phyloP scores from a whole-genome alignment of 2,329 filamentous ascomycete species.

The Fusarium incarnatum region DNA sequence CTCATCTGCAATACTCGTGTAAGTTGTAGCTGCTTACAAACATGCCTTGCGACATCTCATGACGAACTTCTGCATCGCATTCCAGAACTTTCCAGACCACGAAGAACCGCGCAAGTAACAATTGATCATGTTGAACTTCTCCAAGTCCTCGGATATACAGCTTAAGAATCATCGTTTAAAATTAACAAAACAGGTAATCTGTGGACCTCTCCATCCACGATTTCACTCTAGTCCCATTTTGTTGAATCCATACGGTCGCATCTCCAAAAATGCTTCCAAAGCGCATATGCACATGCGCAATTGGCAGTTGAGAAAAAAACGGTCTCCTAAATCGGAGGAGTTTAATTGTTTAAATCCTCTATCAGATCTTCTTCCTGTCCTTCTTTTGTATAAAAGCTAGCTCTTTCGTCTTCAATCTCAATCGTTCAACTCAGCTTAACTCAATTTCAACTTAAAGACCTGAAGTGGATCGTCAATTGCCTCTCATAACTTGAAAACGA shows the following conservation, averaged over 20 bases:
- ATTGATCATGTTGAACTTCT: no score
- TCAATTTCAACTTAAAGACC: not conserved
- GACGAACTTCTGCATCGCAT: no score
- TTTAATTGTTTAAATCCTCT: not conserved
- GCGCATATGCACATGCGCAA: conserved; percentile 12
- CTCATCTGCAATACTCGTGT: not conserved
- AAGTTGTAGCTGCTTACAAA: not conserved
- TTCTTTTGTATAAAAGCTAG: not conserved
- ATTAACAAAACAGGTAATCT: conserved; percentile 15
- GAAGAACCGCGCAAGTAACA: not conserved
- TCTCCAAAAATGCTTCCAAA: no score
- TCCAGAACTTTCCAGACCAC: not conserved
- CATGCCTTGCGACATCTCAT: not conserved
- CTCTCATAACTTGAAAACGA: not conserved
- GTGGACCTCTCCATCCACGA: not conserved
- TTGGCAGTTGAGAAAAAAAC: not conserved
- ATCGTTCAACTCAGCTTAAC: not conserved
- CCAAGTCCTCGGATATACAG: not conserved
- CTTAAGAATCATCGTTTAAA: conserved; percentile 3
- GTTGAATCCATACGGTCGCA: conserved; percentile 5
- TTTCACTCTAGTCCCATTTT: not conserved
- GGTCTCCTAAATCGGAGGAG: conserved; percentile 32
- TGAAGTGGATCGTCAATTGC: not conserved
- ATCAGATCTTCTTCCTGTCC: not conserved
- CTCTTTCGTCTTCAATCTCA: no score